Conservation (phyloP, 1,139 yeast genomes). For the Saccharomyces uvarum region DNA sequence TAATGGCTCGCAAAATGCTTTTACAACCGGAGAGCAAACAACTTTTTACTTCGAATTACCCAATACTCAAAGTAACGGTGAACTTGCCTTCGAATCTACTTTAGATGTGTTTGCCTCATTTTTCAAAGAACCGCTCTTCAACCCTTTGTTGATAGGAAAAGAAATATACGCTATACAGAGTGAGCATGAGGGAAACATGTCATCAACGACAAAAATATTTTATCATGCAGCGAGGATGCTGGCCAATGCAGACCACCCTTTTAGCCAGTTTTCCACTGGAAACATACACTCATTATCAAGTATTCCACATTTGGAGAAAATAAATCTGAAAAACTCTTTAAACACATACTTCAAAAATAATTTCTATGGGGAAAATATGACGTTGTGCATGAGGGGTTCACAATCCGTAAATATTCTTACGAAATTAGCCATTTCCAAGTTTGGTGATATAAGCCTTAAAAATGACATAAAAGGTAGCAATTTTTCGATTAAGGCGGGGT, state of each 20-base stretch:
- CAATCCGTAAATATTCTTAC: slow-evolving; percentile 52
- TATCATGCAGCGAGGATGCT: slow-evolving; percentile 53
- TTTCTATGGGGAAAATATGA: slow-evolving; percentile 48
- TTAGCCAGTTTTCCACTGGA: slow-evolving; percentile 67
- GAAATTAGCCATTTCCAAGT: slow-evolving; percentile 41
- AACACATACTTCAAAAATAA: slow-evolving; percentile 43
- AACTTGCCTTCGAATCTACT: slow-evolving; percentile 38
- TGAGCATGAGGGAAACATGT: slow-evolving; percentile 51
- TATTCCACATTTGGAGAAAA: slow-evolving; percentile 39
- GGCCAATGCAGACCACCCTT: slow-evolving; percentile 47
- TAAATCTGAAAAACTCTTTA: slow-evolving; percentile 49
- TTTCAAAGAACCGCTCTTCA: slow-evolving; percentile 46
- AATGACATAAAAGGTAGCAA: neutral
- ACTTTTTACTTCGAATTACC: slow-evolving; percentile 55
- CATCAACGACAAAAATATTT: slow-evolving; percentile 39
- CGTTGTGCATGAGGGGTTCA: slow-evolving; percentile 54
- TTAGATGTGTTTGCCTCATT: slow-evolving; percentile 46
- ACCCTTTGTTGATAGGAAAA: slow-evolving; percentile 35
- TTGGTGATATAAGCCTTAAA: slow-evolving; percentile 30
- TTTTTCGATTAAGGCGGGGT: neutral
- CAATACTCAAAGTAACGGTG: slow-evolving; percentile 24
- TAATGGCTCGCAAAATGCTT: slow-evolving; percentile 59
- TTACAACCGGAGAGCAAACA: slow-evolving; percentile 58
- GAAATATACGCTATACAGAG: slow-evolving; percentile 56
- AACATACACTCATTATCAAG: slow-evolving; percentile 52